phyloP scores from a whole-genome alignment of 352 stramenopile genomes.

The Elongisporangium senticosum region DNA sequence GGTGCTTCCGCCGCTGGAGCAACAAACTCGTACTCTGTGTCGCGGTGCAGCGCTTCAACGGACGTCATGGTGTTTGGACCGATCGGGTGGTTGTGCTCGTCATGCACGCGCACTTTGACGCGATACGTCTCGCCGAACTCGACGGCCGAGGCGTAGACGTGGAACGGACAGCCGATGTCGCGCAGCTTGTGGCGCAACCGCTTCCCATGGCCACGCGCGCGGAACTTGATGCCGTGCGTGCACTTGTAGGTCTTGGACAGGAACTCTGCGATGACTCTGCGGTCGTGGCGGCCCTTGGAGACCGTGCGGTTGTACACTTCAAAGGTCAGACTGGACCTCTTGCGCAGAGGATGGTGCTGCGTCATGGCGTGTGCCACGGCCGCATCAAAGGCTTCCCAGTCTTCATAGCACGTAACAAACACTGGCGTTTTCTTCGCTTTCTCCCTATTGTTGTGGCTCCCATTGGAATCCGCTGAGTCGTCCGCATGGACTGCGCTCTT shows the following conservation, averaged over 20 bases:
- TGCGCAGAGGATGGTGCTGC: constrained; percentile 70
- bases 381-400: constrained; percentile 65
- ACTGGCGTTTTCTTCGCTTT: constrained; percentile 3
- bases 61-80: constrained; percentile 58
- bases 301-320: constrained; percentile 85
- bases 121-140: constrained; percentile 60
- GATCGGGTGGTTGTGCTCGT: constrained; percentile 77
- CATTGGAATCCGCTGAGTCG: neutral
- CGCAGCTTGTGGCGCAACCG: constrained; percentile 58
- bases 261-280: constrained; percentile 67
- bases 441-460: neutral
- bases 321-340: constrained; percentile 78
- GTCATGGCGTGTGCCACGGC: constrained; percentile 55
- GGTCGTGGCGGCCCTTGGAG: constrained; percentile 77
- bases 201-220: constrained; percentile 61
- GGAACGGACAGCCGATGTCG: constrained; percentile 74
- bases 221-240: constrained; percentile 82
- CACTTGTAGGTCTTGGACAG: constrained; percentile 83
- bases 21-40: constrained; percentile 54
- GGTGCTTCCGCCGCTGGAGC: constrained; percentile 2
- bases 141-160: constrained; percentile 69
- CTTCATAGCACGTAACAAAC: constrained; percentile 71
- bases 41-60: constrained; percentile 32
- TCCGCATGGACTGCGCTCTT: neutral
- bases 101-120: constrained; percentile 63